phyloP scores from a whole-genome alignment of 768 basidiomycete genomes.

The Serpula lacrymans region DNA sequence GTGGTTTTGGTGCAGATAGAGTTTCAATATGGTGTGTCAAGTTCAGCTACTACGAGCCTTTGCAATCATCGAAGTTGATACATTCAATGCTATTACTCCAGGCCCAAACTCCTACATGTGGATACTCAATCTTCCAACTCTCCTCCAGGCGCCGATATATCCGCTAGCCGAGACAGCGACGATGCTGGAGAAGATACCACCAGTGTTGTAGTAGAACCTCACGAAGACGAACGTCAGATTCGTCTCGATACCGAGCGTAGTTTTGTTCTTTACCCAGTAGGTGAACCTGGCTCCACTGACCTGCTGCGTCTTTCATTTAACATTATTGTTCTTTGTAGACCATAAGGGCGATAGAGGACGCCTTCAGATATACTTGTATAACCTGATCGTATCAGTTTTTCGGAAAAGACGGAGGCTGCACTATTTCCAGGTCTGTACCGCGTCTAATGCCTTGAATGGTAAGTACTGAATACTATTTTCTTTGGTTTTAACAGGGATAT shows the following conservation, averaged over 20 bases:
- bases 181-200: background rate
- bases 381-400: conserved; percentile 72
- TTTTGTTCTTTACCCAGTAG: conserved; percentile 90
- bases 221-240: conserved; percentile 85
- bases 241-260: conserved; percentile 87
- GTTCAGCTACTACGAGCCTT: conserved; percentile 4
- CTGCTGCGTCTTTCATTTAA: conserved; percentile 10
- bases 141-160: conserved; percentile 20
- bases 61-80: conserved; percentile 17
- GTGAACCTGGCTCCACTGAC: conserved; percentile 39
- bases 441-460: background rate
- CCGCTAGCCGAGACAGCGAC: conserved; percentile 5
- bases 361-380: conserved; percentile 66
- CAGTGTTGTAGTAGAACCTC: conserved; percentile 25
- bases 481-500: conserved; percentile 57
- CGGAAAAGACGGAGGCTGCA: conserved; percentile 66
- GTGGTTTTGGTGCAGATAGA: conserved; percentile 64
- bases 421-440: conserved; percentile 72
- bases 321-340: conserved; percentile 7
- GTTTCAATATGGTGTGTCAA: conserved; percentile 51
- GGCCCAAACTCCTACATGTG: conserved; percentile 27
- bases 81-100: conserved; percentile 10
- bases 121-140: conserved; percentile 39
- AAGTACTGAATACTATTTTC: too few species aligned
- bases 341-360: conserved; percentile 29